A percentile compares a stretch with the other conserved stretches of the same genome.
Conservation (phyloP, 1,284 basidiomycete genomes). For the Porogramme epimiltina region DNA sequence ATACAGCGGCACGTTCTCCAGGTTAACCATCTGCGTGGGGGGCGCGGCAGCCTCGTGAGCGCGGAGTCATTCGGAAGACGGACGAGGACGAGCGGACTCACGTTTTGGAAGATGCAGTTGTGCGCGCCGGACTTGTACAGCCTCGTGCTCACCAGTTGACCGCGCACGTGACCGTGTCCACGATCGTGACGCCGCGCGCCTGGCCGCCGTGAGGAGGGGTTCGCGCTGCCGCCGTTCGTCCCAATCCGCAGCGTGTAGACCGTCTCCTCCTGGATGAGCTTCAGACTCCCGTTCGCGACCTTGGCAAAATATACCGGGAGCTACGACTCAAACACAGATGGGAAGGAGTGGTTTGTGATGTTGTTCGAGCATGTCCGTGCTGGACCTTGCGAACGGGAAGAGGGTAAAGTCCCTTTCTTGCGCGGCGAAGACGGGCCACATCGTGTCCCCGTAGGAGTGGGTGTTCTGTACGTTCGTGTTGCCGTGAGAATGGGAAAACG, state of each 20-base stretch:
- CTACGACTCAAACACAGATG: slow-evolving; percentile 38
- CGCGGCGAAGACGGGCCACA: slow-evolving; percentile 46
- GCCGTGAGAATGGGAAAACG: background rate
- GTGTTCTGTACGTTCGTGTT: slow-evolving; percentile 12
- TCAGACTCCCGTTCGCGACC: slow-evolving; percentile 24
- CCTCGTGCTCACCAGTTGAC: slow-evolving; percentile 41
- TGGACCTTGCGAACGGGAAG: slow-evolving; percentile 43
- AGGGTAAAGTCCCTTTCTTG: slow-evolving; percentile 40
- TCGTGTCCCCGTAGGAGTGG: slow-evolving; percentile 37
- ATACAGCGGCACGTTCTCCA: slow-evolving; percentile 33
- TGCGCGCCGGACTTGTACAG: slow-evolving; percentile 46
- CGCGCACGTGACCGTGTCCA: slow-evolving; percentile 43
- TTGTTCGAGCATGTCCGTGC: slow-evolving; percentile 45
- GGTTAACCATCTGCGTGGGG: slow-evolving; percentile 32
- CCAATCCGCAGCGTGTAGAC: slow-evolving; percentile 53
- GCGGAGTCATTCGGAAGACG: too few species aligned
- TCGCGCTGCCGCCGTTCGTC: slow-evolving; percentile 47
- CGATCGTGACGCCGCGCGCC: slow-evolving; percentile 40
- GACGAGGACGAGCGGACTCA: too few species aligned
- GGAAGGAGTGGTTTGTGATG: slow-evolving; percentile 39
- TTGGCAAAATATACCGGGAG: slow-evolving; percentile 38
- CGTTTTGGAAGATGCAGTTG: slow-evolving; percentile 51
- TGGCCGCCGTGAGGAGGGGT: slow-evolving; percentile 41
- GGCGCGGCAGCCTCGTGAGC: too few species aligned
- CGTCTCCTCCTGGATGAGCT: slow-evolving; percentile 28